These are phyloP conservation scores for Pyrenochaeta sp. DNA, from an alignment of 2,329 filamentous ascomycete species.

Conservation along the genomic window DNA sequence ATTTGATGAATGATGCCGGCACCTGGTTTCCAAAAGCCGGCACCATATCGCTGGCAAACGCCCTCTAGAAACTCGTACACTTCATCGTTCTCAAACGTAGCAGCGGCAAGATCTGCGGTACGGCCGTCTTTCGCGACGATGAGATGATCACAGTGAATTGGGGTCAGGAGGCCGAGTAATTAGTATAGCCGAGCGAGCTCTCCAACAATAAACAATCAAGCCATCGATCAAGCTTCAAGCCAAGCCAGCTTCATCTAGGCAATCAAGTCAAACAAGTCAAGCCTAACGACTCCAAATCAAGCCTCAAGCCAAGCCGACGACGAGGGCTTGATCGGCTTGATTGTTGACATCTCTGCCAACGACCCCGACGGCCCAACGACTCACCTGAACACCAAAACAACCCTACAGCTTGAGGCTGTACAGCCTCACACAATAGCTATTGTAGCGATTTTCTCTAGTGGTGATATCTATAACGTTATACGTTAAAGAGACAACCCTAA, in stretches of 20 bases:
- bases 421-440: too few relatives aligned
- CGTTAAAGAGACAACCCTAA: too few relatives aligned
- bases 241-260: background rate
- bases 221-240: background rate
- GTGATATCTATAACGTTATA: too few relatives aligned
- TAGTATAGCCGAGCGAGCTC: too few relatives aligned
- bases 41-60: slow-evolving; percentile 98
- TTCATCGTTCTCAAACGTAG: slow-evolving; percentile 95
- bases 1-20: slow-evolving; percentile 99
- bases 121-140: slow-evolving; percentile 97
- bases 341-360: background rate
- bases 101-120: slow-evolving; percentile 89
- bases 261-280: background rate
- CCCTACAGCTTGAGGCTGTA: too few relatives aligned
- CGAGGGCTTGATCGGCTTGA: background rate
- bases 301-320: slow-evolving; percentile 1
- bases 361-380: too few relatives aligned
- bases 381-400: too few relatives aligned
- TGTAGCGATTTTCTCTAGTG: too few relatives aligned
- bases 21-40: slow-evolving; percentile 98
- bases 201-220: background rate
- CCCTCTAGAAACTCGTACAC: slow-evolving; percentile 97
- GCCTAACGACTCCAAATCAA: background rate
- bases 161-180: slow-evolving; percentile 66
- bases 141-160: slow-evolving; percentile 98